Evolutionary conservation across 1,284 basidiomycete species (phyloP), one percentile per base, ranked within the genome.

Genomic region (Apiotrichum gracile): DNA sequence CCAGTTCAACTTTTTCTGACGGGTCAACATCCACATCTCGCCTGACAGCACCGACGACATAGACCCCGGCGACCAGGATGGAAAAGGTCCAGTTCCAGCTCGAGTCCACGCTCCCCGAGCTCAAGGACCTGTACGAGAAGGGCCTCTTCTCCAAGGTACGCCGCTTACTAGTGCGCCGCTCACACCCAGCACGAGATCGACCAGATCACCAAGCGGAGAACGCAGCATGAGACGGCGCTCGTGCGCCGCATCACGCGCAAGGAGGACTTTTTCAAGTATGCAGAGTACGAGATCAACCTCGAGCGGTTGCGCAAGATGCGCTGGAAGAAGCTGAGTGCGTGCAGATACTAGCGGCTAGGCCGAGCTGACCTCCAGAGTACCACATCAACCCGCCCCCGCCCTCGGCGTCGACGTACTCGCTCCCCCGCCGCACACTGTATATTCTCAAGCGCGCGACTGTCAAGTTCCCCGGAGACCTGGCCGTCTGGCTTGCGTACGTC

Each of bases 61-160:
- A 12, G 5, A 29, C 29, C 17, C 5, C 25, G 19, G 9, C 37
- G 21, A n/a, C 34, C 42, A 40, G 35, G 45, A 94, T 94, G 91
- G 91, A 96, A 80, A 83, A 91, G 61, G 91, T 96, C 0, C 88
- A 94, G 64, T 94, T 88, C 66, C 85, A 93, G 77, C 88, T 94
- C 72, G 92, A 96, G 84, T 85, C 91, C 79, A 93, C 93, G 82
- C 87, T 96, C 81, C 84, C 87, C 52, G 92, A 97, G 83, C 86
- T 97, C 66, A 92, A 91, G 76, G 91, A 96, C 76, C 81, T 97
- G 24, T 85, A 89, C 61, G 83, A 91, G 64, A 91, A 88, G 76
- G 83, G 83, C 57, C 77, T 97, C 53, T 97, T 98, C 74, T 85
- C 87, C 2, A 81, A 86, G 76, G 90, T 90, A 61, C 17, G 16